These are phyloP conservation scores for Mycena belliarum DNA, from an alignment of 768 basidiomycete genomes.

Conservation along the genomic window DNA sequence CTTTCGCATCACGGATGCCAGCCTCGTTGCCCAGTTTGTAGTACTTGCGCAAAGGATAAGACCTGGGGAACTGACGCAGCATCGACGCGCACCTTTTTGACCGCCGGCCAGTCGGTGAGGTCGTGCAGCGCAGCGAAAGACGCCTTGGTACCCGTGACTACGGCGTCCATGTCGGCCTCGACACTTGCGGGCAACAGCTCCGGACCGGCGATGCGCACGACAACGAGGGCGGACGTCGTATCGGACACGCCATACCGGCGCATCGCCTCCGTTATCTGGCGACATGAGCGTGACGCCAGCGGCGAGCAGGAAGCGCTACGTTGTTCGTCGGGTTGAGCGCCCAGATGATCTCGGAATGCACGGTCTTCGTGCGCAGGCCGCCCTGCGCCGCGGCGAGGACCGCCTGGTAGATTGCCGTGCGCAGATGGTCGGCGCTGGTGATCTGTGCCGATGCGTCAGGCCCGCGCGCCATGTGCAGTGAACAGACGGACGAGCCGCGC, in stretches of 20 bases:
- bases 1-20: conserved; percentile 36
- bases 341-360: conserved; percentile 93
- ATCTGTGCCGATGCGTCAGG: conserved; percentile 50
- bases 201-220: conserved; percentile 63
- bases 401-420: conserved; percentile 83
- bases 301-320: conserved; percentile 35
- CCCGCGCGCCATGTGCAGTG: background rate
- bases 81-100: conserved; percentile 67
- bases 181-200: conserved; percentile 38
- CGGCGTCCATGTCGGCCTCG: conserved; percentile 51
- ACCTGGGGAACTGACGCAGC: background rate
- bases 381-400: conserved; percentile 65
- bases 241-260: conserved; percentile 83
- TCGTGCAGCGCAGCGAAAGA: conserved; percentile 44
- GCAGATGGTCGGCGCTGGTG: conserved; percentile 75
- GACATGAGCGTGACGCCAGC: background rate
- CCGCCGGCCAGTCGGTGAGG: conserved; percentile 67
- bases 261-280: conserved; percentile 85
- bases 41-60: conserved; percentile 42
- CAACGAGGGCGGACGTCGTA: conserved; percentile 60
- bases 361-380: conserved; percentile 74
- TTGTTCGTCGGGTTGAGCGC: conserved; percentile 86
- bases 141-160: conserved; percentile 59
- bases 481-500: conserved; percentile 65
- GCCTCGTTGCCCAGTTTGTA: conserved; percentile 68